These are phyloP conservation scores for Fusarium protoensiforme DNA, from an alignment of 2,329 filamentous ascomycete genomes.

Conservation along the genomic window DNA sequence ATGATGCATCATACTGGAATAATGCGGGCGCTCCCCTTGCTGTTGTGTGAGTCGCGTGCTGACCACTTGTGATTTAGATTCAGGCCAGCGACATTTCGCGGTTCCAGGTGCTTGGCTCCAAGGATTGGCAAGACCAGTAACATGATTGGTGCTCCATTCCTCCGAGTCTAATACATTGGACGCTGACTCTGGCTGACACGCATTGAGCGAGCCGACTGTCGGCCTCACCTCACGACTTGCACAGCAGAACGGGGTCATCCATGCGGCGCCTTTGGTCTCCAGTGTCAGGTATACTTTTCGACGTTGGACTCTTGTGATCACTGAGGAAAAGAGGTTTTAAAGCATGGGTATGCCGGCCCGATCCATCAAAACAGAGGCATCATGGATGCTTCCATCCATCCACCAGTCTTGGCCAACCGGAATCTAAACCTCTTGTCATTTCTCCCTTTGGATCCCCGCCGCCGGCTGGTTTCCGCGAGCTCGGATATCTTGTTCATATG, in stretches of 20 bases:
- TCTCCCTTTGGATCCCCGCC: slow-evolving; percentile 11
- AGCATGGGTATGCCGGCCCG: slow-evolving; percentile 4
- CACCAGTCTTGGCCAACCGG: slow-evolving; percentile 12
- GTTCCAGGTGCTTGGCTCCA: not conserved
- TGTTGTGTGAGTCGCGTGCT: slow-evolving; percentile 1
- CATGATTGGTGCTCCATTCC: slow-evolving; percentile 12
- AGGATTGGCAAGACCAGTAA: slow-evolving; percentile 15
- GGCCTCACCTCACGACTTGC: not conserved
- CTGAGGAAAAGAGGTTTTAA: not conserved
- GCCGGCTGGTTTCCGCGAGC: slow-evolving; percentile 6
- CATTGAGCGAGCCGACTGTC: not conserved
- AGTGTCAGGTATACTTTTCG: not conserved
- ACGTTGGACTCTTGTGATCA: not conserved
- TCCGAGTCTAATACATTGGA: not conserved
- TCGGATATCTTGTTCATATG: slow-evolving; percentile 18
- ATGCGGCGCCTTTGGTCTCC: not conserved
- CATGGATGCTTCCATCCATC: slow-evolving; percentile 1
- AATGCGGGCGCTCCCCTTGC: slow-evolving; percentile 1
- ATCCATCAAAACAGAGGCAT: not conserved
- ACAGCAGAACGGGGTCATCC: not conserved
- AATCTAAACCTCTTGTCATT: slow-evolving; percentile 1
- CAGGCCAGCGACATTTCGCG: slow-evolving; percentile 17
- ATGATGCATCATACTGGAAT: slow-evolving; percentile 4
- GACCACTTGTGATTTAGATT: slow-evolving; percentile 23
- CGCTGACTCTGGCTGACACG: slow-evolving; percentile 4